These are phyloP conservation scores for Jaenimonas drosophilae DNA, from an alignment of 208 protist species.

Conservation along the genomic window DNA sequence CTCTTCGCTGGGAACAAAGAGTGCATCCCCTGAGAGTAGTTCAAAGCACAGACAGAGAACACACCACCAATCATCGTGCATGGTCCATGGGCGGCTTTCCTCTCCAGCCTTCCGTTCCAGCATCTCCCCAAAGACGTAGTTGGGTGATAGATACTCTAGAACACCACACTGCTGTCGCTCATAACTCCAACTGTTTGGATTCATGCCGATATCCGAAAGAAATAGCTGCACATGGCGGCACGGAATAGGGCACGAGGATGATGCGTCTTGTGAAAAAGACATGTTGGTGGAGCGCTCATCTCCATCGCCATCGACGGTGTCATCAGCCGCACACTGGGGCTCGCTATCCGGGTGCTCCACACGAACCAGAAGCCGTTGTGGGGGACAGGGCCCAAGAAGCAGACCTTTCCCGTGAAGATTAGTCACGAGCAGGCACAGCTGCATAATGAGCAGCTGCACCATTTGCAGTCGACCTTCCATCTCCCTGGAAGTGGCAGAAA, in stretches of 20 bases:
- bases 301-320: background rate
- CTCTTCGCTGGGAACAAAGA: constrained; percentile 32
- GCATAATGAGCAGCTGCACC: constrained; percentile 45
- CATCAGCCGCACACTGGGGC: background rate
- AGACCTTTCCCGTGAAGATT: constrained; percentile 71
- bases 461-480: constrained; percentile 50
- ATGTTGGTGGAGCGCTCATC: constrained; percentile 6
- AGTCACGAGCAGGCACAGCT: constrained; percentile 60
- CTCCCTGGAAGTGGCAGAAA: constrained; percentile 3
- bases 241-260: constrained; percentile 4
- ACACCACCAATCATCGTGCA: constrained; percentile 77
- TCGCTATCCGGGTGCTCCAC: constrained; percentile 17
- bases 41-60: constrained; percentile 73
- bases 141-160: constrained; percentile 68
- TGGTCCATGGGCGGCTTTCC: constrained; percentile 47
- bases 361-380: constrained; percentile 58
- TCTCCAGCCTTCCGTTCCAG: constrained; percentile 19
- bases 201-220: constrained; percentile 50
- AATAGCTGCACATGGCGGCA: constrained; percentile 54
- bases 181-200: constrained; percentile 61
- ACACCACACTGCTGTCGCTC: constrained; percentile 80
- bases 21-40: constrained; percentile 43
- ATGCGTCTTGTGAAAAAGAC: background rate
- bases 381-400: constrained; percentile 64
- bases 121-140: constrained; percentile 67